Evolutionary conservation across 106 monocot species (phyloP).

Genomic region (Acanthochlamys bracteata): DNA sequence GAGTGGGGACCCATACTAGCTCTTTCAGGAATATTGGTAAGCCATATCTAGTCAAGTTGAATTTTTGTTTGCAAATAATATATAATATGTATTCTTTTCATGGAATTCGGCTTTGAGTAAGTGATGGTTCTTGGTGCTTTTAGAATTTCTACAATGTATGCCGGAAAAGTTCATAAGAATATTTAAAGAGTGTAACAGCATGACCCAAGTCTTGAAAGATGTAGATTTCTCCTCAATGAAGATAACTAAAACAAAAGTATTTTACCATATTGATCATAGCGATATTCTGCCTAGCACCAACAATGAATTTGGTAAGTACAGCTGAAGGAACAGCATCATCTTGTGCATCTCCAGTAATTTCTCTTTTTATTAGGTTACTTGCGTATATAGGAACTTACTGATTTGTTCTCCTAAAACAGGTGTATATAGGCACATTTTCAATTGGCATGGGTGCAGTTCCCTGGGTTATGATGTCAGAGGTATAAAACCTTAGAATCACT

Average conservation of each 20-base stretch:
- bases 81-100: too few species aligned
- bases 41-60: not conserved
- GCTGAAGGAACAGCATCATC: not conserved
- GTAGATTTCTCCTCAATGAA: not conserved
- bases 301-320: not conserved
- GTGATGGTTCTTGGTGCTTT: too few species aligned
- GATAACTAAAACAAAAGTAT: not conserved
- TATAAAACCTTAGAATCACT: not conserved
- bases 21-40: constrained; percentile 40
- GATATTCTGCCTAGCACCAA: not conserved
- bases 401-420: constrained; percentile 28
- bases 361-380: not conserved
- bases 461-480: constrained; percentile 68
- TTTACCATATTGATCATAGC: not conserved
- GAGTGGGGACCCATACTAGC: constrained; percentile 18
- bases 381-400: constrained; percentile 20
- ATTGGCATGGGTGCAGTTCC: constrained; percentile 52
- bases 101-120: too few species aligned
- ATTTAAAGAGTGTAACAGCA: too few species aligned
- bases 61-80: too few species aligned
- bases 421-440: constrained; percentile 39
- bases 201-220: too few species aligned
- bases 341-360: not conserved
- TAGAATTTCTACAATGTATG: too few species aligned
- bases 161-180: too few species aligned